A percentile compares a stretch with the other conserved stretches of the same genome.
Evolutionary conservation across 441 rosid species (phyloP).

Genomic region (Eugenia klotzschiana): DNA sequence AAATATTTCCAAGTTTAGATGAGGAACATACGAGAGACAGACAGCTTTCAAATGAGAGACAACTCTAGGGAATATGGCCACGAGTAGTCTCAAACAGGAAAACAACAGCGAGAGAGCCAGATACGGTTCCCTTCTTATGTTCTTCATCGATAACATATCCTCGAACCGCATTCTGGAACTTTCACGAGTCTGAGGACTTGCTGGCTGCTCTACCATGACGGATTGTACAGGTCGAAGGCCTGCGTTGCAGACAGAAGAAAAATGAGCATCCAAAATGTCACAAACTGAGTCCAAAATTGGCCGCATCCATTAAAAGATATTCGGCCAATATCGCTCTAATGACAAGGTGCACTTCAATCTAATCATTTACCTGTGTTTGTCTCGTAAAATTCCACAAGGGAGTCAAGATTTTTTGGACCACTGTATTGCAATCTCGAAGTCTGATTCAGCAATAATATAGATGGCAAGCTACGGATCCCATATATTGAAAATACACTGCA

Average conservation of each 20-base stretch:
- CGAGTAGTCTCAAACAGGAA: constrained; percentile 30
- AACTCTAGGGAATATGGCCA: constrained; percentile 29
- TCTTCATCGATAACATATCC: constrained; percentile 16
- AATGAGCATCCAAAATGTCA: neutral
- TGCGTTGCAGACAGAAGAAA: constrained; percentile 3
- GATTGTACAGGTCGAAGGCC: constrained; percentile 48
- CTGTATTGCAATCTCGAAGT: neutral
- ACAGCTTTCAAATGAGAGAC: constrained; percentile 39
- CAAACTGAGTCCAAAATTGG: neutral
- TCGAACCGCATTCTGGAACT: constrained; percentile 17
- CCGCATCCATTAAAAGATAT: neutral
- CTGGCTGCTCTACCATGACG: constrained; percentile 20
- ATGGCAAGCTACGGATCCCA: constrained; percentile 6
- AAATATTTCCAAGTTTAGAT: constrained; percentile 66
- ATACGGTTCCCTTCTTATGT: constrained; percentile 44
- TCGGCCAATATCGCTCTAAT: neutral
- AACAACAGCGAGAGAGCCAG: constrained; percentile 37
- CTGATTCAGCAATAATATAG: constrained; percentile 5
- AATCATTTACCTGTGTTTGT: constrained; percentile 1
- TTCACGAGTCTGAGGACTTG: constrained; percentile 1
- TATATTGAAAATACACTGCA: constrained; percentile 36
- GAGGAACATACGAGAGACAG: constrained; percentile 41
- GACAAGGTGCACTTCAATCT: neutral
- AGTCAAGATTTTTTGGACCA: constrained; percentile 4
- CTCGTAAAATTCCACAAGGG: neutral